Base-by-base conservation (phyloP, 2,329 filamentous ascomycete genomes). In the Emmonsiellopsis sp. region DNA sequence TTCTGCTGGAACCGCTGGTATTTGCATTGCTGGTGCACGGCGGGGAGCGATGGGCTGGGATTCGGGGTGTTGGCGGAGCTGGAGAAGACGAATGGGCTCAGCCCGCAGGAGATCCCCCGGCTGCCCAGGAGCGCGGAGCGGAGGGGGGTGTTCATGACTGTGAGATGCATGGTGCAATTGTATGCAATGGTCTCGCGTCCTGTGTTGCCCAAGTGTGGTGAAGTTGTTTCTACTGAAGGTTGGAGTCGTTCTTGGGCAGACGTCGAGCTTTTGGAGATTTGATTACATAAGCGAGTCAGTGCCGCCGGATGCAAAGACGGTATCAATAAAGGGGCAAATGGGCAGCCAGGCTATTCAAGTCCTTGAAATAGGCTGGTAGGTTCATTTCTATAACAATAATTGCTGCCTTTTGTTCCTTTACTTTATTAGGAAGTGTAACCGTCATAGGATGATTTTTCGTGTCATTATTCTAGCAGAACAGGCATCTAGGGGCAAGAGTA, bases 81-180 rank as follows among this genome's bases (percentile, higher is more conserved):
- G 50, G 58, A 54, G 50, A 55, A 56, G 48, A 61, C 52, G 56
- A 66, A 62, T 4, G 64, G 59, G 51, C 52, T 57, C 34, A 66
- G 46, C 42, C 32, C 5, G 61, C 46, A 53, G 42, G 56, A 20
- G 60, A 58, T 31, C 32, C 69, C 26, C 16, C 65, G 64, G 47
- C 63, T 56, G 48, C 63, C 56, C 8, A 70, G 53, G 20, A 65
- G 58, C n/a, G 60, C 62, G 31, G 65, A 64, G 37, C 68, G 70
- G 52, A 69, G 48, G n/a, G 69, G 66, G 54, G 63, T 62, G 55
- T 55, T 63, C 50, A 67, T 56, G 30, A 50, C 51, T 32, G 59
- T 61, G 37, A 60, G 48, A 52, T 67, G 62, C 63, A 65, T 67
- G 15, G 55, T 62, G 54, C 37, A 9, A 13, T 43, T 35, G 47